Evolutionary conservation across 768 basidiomycete species (phyloP).

Genomic region (Collybia sp.): DNA sequence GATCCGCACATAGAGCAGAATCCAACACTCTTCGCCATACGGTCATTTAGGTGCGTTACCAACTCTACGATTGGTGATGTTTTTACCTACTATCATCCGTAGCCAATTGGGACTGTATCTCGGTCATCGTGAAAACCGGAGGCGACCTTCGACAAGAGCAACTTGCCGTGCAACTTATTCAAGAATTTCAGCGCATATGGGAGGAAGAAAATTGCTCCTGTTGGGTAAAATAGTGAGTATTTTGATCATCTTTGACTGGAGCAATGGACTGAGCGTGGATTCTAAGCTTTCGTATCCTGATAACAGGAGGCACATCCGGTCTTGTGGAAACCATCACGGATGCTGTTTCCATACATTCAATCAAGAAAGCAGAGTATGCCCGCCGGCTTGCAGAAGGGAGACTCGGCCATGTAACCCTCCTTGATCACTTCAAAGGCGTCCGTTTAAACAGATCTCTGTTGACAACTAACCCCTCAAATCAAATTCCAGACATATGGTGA

Average conservation of each 20-base stretch:
- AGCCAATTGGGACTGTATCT: conserved; percentile 87
- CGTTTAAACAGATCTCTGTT: conserved; percentile 19
- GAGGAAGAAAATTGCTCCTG: conserved; percentile 88
- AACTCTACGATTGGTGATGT: conserved; percentile 13
- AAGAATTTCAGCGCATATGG: conserved; percentile 92
- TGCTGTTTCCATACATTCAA: conserved; percentile 96
- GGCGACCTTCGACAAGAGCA: conserved; percentile 97
- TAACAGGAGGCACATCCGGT: conserved; percentile 90
- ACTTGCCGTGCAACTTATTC: conserved; percentile 91
- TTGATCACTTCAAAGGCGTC: conserved; percentile 90
- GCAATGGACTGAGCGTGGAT: no score
- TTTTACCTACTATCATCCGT: conserved; percentile 2
- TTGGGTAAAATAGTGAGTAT: conserved; percentile 85
- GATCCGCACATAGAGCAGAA: conserved; percentile 58
- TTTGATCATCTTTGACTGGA: conserved; percentile 1
- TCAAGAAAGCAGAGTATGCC: conserved; percentile 98
- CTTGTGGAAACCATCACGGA: conserved; percentile 98
- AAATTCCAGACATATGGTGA: conserved; percentile 78
- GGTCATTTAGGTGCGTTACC: conserved; percentile 72
- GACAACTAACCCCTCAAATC: no score
- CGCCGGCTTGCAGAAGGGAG: conserved; percentile 76
- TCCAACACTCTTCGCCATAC: conserved; percentile 91
- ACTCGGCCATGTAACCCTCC: conserved; percentile 80
- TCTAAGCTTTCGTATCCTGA: conserved; percentile 88
- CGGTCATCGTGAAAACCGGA: conserved; percentile 98